These are phyloP conservation scores for Arctostaphylos glauca DNA, from an alignment of 148 eudicot species.

Conservation along the genomic window DNA sequence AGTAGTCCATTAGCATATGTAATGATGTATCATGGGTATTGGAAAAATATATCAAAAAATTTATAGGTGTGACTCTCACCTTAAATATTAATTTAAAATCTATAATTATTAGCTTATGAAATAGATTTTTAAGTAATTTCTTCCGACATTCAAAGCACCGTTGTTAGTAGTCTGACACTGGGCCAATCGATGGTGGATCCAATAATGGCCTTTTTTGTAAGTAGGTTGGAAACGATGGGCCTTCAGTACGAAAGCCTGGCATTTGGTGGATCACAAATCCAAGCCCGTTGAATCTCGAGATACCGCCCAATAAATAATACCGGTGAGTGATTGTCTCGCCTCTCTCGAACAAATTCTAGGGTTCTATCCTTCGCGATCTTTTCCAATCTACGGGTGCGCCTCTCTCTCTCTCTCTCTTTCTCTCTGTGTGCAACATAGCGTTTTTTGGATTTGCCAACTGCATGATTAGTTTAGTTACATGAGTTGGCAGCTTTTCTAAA, in stretches of 20 bases:
- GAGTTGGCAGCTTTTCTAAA: neutral
- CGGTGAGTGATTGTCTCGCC: neutral
- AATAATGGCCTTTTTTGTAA: neutral
- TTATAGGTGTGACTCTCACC: no score
- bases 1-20: no score
- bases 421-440: neutral
- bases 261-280: neutral
- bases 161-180: no score
- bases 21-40: no score
- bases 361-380: constrained; percentile 15
- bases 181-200: no score
- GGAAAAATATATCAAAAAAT: no score
- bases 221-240: neutral
- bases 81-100: no score
- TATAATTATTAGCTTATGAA: no score
- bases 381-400: neutral
- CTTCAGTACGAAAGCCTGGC: neutral
- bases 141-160: no score
- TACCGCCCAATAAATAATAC: neutral
- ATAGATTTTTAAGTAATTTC: no score
- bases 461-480: neutral
- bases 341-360: constrained; percentile 22
- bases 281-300: neutral
- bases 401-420: constrained; percentile 7
- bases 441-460: neutral